phyloP scores from a whole-genome alignment of 2,329 filamentous ascomycete genomes.

The Colletotrichum tropicale region DNA sequence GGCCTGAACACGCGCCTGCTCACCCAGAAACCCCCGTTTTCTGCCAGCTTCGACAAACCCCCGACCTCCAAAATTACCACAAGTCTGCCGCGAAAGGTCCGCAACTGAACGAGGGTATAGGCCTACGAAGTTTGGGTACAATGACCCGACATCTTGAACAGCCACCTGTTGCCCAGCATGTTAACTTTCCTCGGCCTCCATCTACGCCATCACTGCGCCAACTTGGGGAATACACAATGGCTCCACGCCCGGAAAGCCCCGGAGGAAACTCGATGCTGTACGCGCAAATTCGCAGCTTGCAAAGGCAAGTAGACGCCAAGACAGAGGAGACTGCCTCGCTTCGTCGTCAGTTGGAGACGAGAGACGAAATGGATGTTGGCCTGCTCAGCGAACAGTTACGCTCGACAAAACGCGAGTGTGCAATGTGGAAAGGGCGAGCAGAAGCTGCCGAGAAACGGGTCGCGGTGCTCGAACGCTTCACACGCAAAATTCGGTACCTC shows the following conservation, averaged over 20 bases:
- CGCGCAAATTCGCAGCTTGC: slow-evolving; percentile 53
- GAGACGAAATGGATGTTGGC: slow-evolving; percentile 46
- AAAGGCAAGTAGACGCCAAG: slow-evolving; percentile 48
- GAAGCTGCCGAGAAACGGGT: slow-evolving; percentile 60
- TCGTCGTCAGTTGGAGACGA: slow-evolving; percentile 48
- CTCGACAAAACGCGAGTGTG: slow-evolving; percentile 42
- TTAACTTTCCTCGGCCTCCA: slow-evolving; percentile 36
- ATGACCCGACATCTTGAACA: slow-evolving; percentile 41
- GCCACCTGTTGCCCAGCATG: slow-evolving; percentile 42
- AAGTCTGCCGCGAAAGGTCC: not conserved
- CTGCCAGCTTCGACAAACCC: not conserved
- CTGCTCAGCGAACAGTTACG: slow-evolving; percentile 54
- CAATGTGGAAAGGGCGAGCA: slow-evolving; percentile 60
- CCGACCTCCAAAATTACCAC: not conserved
- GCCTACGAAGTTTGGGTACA: slow-evolving; percentile 36
- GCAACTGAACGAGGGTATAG: slow-evolving; percentile 15
- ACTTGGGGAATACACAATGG: not conserved
- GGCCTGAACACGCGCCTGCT: slow-evolving; percentile 8
- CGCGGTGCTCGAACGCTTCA: slow-evolving; percentile 50
- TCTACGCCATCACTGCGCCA: slow-evolving; percentile 29
- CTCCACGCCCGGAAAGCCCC: slow-evolving; percentile 19
- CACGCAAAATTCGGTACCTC: slow-evolving; percentile 35
- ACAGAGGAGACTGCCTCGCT: slow-evolving; percentile 51
- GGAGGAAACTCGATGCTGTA: slow-evolving; percentile 44
- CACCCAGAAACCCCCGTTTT: slow-evolving; percentile 9